phyloP scores from a whole-genome alignment of 208 protist genomes.

The Trypanosoma mega region DNA sequence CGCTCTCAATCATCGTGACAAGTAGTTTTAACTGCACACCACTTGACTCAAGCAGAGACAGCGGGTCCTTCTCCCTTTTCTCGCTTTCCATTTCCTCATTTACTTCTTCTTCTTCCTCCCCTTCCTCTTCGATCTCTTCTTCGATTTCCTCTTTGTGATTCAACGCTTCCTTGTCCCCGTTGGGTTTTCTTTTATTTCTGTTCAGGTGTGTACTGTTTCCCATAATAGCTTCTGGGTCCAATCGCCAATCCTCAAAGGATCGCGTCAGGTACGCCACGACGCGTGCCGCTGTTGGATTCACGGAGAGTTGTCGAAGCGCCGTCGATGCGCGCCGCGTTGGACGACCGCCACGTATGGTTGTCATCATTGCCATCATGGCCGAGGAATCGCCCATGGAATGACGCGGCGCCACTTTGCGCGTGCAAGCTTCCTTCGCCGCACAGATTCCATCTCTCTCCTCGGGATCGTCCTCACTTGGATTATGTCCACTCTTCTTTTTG shows the following conservation, averaged over 20 bases:
- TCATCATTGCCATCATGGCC: not conserved
- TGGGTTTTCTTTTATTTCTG: no score
- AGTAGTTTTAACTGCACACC: constrained; percentile 26
- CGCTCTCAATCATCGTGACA: constrained; percentile 27
- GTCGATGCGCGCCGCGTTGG: not conserved
- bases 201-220: no score
- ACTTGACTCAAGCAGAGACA: constrained; percentile 1
- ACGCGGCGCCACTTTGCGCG: no score
- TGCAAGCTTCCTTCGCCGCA: no score
- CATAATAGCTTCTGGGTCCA: constrained; percentile 12
- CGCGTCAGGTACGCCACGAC: constrained; percentile 49
- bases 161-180: no score
- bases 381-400: not conserved
- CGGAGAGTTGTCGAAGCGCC: constrained; percentile 29
- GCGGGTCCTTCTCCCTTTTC: not conserved
- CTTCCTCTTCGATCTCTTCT: no score
- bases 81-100: not conserved
- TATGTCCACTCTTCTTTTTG: no score
- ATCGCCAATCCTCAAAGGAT: constrained; percentile 37
- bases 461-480: no score
- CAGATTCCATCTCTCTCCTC: no score
- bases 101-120: not conserved
- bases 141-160: not conserved
- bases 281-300: constrained; percentile 46
- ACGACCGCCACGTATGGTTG: constrained; percentile 1